These are phyloP conservation scores for Blastobotrys malaysiensis DNA, from an alignment of 1,139 yeast genomes.

Conservation along the genomic window DNA sequence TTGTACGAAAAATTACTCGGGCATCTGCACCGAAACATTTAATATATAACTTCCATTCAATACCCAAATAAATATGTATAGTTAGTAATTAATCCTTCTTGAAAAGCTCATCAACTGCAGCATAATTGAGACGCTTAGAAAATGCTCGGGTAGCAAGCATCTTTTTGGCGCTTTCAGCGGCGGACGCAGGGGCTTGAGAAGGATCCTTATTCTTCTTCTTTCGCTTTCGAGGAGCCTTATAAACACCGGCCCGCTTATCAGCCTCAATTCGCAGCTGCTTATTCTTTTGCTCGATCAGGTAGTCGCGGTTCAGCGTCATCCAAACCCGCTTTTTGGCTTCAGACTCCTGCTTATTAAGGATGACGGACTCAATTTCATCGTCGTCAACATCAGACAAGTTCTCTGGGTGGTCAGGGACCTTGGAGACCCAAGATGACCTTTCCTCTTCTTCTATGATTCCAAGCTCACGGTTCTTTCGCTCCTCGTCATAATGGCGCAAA, in stretches of 20 bases:
- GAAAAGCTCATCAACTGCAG: slow-evolving; percentile 65
- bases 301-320: slow-evolving; percentile 86
- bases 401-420: slow-evolving; percentile 55
- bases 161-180: slow-evolving; percentile 67
- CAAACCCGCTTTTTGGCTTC: slow-evolving; percentile 71
- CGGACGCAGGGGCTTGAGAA: slow-evolving; percentile 33
- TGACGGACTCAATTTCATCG: slow-evolving; percentile 56
- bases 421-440: slow-evolving; percentile 33
- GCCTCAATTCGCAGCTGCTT: slow-evolving; percentile 82
- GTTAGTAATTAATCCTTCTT: slow-evolving; percentile 15
- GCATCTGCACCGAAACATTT: too few relatives aligned
- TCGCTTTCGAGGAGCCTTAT: slow-evolving; percentile 34
- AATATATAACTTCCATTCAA: neutral
- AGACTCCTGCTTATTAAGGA: slow-evolving; percentile 64
- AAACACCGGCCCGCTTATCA: slow-evolving; percentile 49
- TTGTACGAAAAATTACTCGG: too few relatives aligned
- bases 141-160: slow-evolving; percentile 61
- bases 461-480: neutral
- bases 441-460: neutral
- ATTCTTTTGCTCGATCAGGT: slow-evolving; percentile 75
- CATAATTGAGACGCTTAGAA: slow-evolving; percentile 84
- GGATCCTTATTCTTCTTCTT: slow-evolving; percentile 26
- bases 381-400: slow-evolving; percentile 76
- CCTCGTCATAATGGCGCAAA: neutral
- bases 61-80: neutral